These are phyloP conservation scores for Cyclaneusma minus DNA, from an alignment of 2,329 filamentous ascomycete species.

Conservation along the genomic window DNA sequence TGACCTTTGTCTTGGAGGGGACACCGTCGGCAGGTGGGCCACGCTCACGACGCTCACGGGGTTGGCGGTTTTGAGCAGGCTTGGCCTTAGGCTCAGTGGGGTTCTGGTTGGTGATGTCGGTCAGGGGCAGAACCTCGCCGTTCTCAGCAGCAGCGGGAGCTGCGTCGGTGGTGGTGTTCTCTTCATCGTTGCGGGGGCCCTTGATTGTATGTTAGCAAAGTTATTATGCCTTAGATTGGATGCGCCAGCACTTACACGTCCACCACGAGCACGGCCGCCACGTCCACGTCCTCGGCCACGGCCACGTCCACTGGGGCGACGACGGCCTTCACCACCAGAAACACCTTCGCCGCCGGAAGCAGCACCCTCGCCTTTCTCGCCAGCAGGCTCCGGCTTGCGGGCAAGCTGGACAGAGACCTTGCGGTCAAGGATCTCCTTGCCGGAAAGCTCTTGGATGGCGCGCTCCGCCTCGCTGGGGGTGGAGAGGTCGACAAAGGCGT, in stretches of 20 bases:
- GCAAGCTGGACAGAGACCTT: constrained; percentile 99
- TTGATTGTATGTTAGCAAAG: too few relatives aligned
- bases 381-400: constrained; percentile 83
- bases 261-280: constrained; percentile 51
- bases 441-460: constrained; percentile 88
- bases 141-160: constrained; percentile 29
- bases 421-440: constrained; percentile 93
- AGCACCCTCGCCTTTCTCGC: constrained; percentile 57
- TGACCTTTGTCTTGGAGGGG: constrained; percentile 98
- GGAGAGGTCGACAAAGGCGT: constrained; percentile 96
- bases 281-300: constrained; percentile 52
- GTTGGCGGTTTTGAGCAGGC: constrained; percentile 25
- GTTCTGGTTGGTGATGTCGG: constrained; percentile 42
- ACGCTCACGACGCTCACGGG: constrained; percentile 59
- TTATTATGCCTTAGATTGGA: background rate
- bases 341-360: constrained; percentile 59
- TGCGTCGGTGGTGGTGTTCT: too few relatives aligned
- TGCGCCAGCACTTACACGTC: constrained; percentile 42
- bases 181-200: background rate
- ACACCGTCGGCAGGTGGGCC: constrained; percentile 95
- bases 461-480: constrained; percentile 89
- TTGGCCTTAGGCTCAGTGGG: constrained; percentile 29
- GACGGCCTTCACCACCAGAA: constrained; percentile 46
- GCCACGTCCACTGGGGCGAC: constrained; percentile 46
- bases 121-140: constrained; percentile 40